Evolutionary conservation across 768 basidiomycete species (phyloP), one percentile per base, ranked within the genome.

Genomic region (Phlebiopsis gigantea): DNA sequence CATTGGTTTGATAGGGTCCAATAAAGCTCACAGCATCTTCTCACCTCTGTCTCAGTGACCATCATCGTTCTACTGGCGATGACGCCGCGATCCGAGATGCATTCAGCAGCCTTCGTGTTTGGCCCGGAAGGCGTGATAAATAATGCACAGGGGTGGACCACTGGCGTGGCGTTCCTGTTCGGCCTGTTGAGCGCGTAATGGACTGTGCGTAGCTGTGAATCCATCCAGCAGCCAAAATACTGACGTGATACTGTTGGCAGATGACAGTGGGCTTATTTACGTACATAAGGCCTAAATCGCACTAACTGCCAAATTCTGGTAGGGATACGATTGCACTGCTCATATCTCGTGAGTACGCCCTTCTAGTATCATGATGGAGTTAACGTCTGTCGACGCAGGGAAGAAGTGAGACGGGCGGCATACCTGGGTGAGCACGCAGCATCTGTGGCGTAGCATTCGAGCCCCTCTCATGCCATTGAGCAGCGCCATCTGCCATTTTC

Each of bases 121-220:
- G 89, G 88, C 14, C 76, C 82, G 21, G 77, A 69, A 4, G 88
- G 88, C 19, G 68, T 90, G 49, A 71, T 83, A 47, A 96, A 96
- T 68, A 80, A 84, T 62, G 87, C 90, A 0, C 89, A 90, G 25
- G 91, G 87, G 57, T 85, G 83, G 80, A 85, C 83, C 61, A 81
- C 78, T 39, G 92, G 92, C 0, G 73, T 95, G 45, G 85, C 90
- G 0, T 93, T 93, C 74, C 73, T 92, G 22, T 86, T 96, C 62
- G 93, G 92, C 22, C 71, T 94, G 49, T 76, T 94, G 30, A 88
- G 85, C 56, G 93, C 94, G 19, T 90, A 93, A 67, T 93, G 90
- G n/a, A 90, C 88, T 62, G 85, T 90, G 63, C 31, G 85, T n/a
- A 15, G 10, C 5, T 34, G 21, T n/a, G 17, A 4, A 24, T 52